Conservation (phyloP, 2,329 filamentous ascomycete genomes). For the Colletotrichum lentis region DNA sequence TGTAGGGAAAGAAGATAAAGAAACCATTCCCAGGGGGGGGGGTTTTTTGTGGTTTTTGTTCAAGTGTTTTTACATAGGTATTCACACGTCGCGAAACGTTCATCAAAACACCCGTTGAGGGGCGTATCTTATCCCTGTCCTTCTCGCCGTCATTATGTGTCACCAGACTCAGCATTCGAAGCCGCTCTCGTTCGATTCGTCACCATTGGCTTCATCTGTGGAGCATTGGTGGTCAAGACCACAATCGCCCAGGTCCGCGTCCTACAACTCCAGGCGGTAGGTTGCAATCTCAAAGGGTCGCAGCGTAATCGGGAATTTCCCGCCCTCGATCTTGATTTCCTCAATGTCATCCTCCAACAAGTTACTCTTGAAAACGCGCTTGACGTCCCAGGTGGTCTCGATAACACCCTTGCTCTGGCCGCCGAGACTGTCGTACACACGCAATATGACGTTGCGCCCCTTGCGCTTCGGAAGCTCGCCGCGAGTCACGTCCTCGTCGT, state of each 20-base stretch:
- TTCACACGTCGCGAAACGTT: slow-evolving; percentile 4
- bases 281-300: slow-evolving; percentile 88
- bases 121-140: neutral
- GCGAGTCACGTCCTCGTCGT: slow-evolving; percentile 76
- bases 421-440: slow-evolving; percentile 89
- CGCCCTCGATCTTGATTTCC: slow-evolving; percentile 62
- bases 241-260: slow-evolving; percentile 35
- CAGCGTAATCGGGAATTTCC: slow-evolving; percentile 69
- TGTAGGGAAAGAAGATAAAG: slow-evolving; percentile 26
- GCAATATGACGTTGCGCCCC: slow-evolving; percentile 81
- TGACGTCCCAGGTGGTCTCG: slow-evolving; percentile 72
- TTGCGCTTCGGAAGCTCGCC: slow-evolving; percentile 70
- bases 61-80: slow-evolving; percentile 23
- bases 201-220: neutral
- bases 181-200: neutral
- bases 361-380: slow-evolving; percentile 83
- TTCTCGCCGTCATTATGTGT: neutral
- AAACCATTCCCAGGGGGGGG: slow-evolving; percentile 18
- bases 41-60: neutral
- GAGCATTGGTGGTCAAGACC: slow-evolving; percentile 13
- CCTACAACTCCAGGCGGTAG: slow-evolving; percentile 68
- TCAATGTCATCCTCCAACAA: slow-evolving; percentile 86
- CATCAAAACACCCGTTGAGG: neutral
- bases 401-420: slow-evolving; percentile 79
- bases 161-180: neutral